These are phyloP conservation scores for Epichloe gansuensis DNA, from an alignment of 2,329 filamentous ascomycete genomes.

Conservation along the genomic window DNA sequence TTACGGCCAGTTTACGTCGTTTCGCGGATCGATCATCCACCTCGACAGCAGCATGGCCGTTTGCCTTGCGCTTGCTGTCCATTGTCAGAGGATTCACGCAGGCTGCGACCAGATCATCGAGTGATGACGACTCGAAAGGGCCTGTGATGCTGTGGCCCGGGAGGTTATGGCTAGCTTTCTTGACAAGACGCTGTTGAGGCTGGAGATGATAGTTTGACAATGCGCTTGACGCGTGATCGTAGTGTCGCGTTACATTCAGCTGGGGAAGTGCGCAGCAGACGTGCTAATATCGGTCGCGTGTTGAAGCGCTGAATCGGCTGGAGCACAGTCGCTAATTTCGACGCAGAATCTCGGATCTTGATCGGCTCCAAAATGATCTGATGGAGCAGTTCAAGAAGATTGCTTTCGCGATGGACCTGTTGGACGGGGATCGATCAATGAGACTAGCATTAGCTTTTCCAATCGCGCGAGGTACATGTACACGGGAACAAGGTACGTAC, in stretches of 20 bases:
- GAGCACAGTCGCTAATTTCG: not conserved
- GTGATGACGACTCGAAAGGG: slow-evolving; percentile 7
- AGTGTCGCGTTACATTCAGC: slow-evolving; percentile 9
- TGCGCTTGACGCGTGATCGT: slow-evolving; percentile 12
- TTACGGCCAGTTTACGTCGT: slow-evolving; percentile 40
- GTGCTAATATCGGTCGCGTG: not conserved
- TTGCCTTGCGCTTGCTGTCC: slow-evolving; percentile 47
- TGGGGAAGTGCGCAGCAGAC: slow-evolving; percentile 2
- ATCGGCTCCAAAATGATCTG: not conserved
- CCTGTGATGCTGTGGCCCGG: not conserved
- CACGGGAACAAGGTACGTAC: slow-evolving; percentile 13
- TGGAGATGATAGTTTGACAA: not conserved
- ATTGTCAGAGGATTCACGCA: slow-evolving; percentile 23
- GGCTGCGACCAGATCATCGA: slow-evolving; percentile 17
- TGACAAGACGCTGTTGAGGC: not conserved
- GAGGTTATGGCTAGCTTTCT: not conserved
- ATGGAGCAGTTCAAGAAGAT: not conserved
- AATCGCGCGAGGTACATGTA: not conserved
- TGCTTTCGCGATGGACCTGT: not conserved
- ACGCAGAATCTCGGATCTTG: not conserved
- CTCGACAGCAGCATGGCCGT: slow-evolving; percentile 32
- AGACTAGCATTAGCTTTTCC: slow-evolving; percentile 7
- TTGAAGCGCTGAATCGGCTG: not conserved
- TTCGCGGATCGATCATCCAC: slow-evolving; percentile 42
- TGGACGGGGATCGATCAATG: not conserved